phyloP scores from a whole-genome alignment of 306 rosid species.

The Casuarina cunninghamiana region DNA sequence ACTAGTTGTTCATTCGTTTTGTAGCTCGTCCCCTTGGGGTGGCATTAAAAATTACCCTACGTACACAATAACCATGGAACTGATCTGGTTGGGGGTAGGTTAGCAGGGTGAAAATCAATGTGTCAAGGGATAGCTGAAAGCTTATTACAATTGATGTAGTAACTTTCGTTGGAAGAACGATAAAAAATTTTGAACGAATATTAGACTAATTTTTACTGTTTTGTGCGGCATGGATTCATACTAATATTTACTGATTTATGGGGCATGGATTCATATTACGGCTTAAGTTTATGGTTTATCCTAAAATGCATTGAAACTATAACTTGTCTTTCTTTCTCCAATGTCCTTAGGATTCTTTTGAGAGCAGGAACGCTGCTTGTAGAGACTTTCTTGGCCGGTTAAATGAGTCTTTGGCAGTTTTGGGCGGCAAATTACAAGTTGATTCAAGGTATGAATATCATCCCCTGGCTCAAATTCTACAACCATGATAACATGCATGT shows the following conservation, averaged over 20 bases:
- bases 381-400: slow-evolving; percentile 63
- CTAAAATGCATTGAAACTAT: background rate
- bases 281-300: slow-evolving; percentile 13
- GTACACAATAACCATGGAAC: background rate
- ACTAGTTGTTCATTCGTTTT: slow-evolving; percentile 15
- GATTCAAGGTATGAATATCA: slow-evolving; percentile 66
- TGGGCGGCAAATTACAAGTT: slow-evolving; percentile 72
- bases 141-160: background rate
- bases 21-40: slow-evolving; percentile 1
- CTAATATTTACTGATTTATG: background rate
- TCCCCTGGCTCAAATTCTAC: slow-evolving; percentile 13
- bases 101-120: background rate
- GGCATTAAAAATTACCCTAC: background rate
- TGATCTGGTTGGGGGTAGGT: slow-evolving; percentile 20
- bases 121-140: background rate
- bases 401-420: slow-evolving; percentile 77
- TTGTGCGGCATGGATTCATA: slow-evolving; percentile 10
- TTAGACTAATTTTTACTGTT: slow-evolving; percentile 6
- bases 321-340: slow-evolving; percentile 10
- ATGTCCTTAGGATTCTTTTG: slow-evolving; percentile 70
- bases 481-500: slow-evolving; percentile 1
- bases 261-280: slow-evolving; percentile 8
- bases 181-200: slow-evolving; percentile 16
- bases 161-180: slow-evolving; percentile 12
- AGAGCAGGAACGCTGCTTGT: slow-evolving; percentile 68